These are phyloP conservation scores for Trichoderma guizhouense DNA, from an alignment of 2,329 filamentous ascomycete species.

Conservation along the genomic window DNA sequence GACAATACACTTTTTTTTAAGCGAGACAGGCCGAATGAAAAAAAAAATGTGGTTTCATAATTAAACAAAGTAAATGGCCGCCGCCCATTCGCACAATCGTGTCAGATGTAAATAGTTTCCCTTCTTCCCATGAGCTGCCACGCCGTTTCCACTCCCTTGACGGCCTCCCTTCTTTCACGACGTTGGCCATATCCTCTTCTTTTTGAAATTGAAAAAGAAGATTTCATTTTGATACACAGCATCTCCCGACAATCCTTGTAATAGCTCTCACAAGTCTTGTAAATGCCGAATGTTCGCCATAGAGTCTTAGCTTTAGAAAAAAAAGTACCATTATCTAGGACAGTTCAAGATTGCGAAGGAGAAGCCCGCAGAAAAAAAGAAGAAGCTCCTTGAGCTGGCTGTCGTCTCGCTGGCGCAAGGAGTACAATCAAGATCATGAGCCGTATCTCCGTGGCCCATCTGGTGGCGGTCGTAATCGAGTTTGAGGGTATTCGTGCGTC, in stretches of 20 bases:
- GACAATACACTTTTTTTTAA: slow-evolving; percentile 2
- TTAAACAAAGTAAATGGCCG: slow-evolving; percentile 53
- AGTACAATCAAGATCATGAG: slow-evolving; percentile 38
- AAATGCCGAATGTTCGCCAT: slow-evolving; percentile 23
- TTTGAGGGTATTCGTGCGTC: slow-evolving; percentile 43
- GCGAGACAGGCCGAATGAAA: slow-evolving; percentile 26
- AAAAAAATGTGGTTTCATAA: slow-evolving; percentile 38
- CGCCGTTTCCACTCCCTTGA: slow-evolving; percentile 21
- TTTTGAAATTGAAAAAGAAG: slow-evolving; percentile 22
- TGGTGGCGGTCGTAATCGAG: slow-evolving; percentile 39
- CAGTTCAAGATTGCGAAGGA: slow-evolving; percentile 15
- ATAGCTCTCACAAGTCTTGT: slow-evolving; percentile 27
- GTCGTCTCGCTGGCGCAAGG: slow-evolving; percentile 29
- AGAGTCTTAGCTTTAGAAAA: slow-evolving; percentile 14
- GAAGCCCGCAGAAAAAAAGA: slow-evolving; percentile 5
- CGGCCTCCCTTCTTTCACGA: slow-evolving; percentile 17
- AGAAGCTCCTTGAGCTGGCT: slow-evolving; percentile 18
- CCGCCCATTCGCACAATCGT: slow-evolving; percentile 35
- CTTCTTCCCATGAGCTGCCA: slow-evolving; percentile 19
- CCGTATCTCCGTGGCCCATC: slow-evolving; percentile 38
- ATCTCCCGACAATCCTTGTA: slow-evolving; percentile 30
- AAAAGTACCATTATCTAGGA: slow-evolving; percentile 19
- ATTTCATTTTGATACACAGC: slow-evolving; percentile 31
- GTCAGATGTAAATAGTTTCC: slow-evolving; percentile 30
- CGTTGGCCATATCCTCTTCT: slow-evolving; percentile 22